Conservation (phyloP, 768 basidiomycete species). For the Rickenella mellea region DNA sequence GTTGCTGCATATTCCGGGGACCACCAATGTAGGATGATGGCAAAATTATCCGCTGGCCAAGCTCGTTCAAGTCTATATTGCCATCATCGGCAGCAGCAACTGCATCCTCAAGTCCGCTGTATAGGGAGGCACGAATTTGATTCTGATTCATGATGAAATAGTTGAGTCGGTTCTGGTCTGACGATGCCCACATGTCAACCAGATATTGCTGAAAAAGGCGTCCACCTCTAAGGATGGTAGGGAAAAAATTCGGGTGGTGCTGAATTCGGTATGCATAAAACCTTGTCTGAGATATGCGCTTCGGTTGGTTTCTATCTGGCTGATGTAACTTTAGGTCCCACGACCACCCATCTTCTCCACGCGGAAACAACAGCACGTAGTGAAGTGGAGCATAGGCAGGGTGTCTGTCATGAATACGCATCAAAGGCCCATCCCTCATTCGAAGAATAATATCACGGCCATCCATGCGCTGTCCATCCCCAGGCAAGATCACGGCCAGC, state of each 20-base stretch:
- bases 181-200: conserved; percentile 34
- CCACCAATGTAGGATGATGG: conserved; percentile 34
- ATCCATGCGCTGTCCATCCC: conserved; percentile 13
- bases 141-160: conserved; percentile 26
- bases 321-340: conserved; percentile 10
- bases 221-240: conserved; percentile 23
- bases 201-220: conserved; percentile 35
- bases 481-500: conserved; percentile 32
- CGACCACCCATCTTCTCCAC: conserved; percentile 30
- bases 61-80: conserved; percentile 15
- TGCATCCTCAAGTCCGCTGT: conserved; percentile 25
- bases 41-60: conserved; percentile 27
- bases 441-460: conserved; percentile 26
- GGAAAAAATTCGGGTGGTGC: conserved; percentile 10
- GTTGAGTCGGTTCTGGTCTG: conserved; percentile 29
- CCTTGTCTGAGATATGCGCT: conserved; percentile 18
- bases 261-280: conserved; percentile 27
- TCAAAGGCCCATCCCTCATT: conserved; percentile 15
- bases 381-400: conserved; percentile 28
- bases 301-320: conserved; percentile 2
- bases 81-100: conserved; percentile 10
- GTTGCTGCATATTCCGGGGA: conserved; percentile 32
- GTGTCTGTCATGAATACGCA: conserved; percentile 23
- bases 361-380: conserved; percentile 35
- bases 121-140: conserved; percentile 23